Evolutionary conservation across 495 filamentous ascomycete genomes (phyloP).

Genomic region (Beverwykella pulmonaria): DNA sequence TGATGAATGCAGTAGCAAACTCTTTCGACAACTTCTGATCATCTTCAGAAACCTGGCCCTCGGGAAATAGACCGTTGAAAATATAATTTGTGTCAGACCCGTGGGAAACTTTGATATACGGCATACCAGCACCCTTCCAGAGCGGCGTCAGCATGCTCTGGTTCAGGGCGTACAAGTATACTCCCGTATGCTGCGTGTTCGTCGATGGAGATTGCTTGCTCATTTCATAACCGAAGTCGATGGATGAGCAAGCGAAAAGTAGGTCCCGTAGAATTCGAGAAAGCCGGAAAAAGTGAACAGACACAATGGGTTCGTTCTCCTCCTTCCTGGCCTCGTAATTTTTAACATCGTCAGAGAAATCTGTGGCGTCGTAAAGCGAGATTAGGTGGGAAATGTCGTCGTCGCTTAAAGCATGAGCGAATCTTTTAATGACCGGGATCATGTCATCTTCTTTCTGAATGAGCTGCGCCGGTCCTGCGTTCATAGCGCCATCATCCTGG

Average conservation of each 20-base stretch:
- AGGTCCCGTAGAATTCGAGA: slow-evolving; percentile 42
- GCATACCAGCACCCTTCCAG: slow-evolving; percentile 37
- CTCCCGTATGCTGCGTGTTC: slow-evolving; percentile 18
- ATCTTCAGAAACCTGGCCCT: slow-evolving; percentile 25
- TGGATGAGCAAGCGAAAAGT: slow-evolving; percentile 43
- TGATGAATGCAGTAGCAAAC: slow-evolving; percentile 2
- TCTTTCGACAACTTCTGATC: slow-evolving; percentile 33
- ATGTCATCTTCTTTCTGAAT: slow-evolving; percentile 9
- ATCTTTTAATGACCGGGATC: background rate
- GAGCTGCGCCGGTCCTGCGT: slow-evolving; percentile 26
- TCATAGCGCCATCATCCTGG: slow-evolving; percentile 43
- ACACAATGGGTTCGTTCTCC: slow-evolving; percentile 25
- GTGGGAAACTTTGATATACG: slow-evolving; percentile 39
- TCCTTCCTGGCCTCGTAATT: slow-evolving; percentile 33
- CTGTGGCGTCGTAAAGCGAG: slow-evolving; percentile 31
- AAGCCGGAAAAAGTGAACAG: slow-evolving; percentile 42
- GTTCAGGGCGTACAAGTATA: slow-evolving; percentile 40
- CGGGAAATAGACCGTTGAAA: slow-evolving; percentile 40
- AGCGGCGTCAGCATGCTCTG: slow-evolving; percentile 41
- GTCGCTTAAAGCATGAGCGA: background rate
- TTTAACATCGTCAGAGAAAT: slow-evolving; percentile 32
- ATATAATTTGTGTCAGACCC: slow-evolving; percentile 45
- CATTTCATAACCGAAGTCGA: slow-evolving; percentile 41
- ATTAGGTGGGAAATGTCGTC: slow-evolving; percentile 32
- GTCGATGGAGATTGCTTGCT: slow-evolving; percentile 2